Conservation (phyloP, 352 stramenopile genomes). For the Pythium scleroteichum region DNA sequence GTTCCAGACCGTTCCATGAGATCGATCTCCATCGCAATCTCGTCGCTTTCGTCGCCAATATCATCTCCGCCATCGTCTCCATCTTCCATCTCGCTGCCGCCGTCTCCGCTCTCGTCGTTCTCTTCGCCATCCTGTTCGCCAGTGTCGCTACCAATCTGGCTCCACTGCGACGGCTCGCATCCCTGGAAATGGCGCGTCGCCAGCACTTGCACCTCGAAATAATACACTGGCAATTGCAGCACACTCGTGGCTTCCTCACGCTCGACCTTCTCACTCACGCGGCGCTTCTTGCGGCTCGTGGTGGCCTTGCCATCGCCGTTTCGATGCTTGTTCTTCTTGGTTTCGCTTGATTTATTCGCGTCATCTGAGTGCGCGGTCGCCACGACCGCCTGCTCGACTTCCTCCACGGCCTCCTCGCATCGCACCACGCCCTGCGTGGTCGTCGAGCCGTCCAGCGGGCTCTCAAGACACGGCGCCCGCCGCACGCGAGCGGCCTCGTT, state of each 20-base stretch:
- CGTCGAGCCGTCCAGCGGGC: constrained; percentile 1
- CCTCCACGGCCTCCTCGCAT: background rate
- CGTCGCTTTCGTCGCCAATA: constrained; percentile 10
- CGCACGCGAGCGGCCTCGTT: background rate
- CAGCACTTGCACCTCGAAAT: constrained; percentile 56
- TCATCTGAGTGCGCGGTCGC: background rate
- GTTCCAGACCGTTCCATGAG: background rate
- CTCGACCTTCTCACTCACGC: constrained; percentile 1
- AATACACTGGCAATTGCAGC: constrained; percentile 41
- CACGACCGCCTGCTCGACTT: background rate
- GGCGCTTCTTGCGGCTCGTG: constrained; percentile 17
- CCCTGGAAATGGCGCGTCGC: constrained; percentile 30
- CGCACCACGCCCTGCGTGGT: too few species aligned
- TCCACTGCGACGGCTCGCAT: background rate
- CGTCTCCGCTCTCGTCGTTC: constrained; percentile 3
- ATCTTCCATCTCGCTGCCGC: constrained; percentile 16
- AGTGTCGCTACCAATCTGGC: constrained; percentile 12
- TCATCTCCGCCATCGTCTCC: constrained; percentile 15
- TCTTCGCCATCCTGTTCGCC: constrained; percentile 17
- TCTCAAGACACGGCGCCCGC: constrained; percentile 15
- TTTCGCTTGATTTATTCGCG: background rate
- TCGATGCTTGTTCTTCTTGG: constrained; percentile 5
- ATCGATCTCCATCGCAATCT: constrained; percentile 10
- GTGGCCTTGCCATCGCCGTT: background rate
- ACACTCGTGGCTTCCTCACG: background rate